Evolutionary conservation across 2,329 filamentous ascomycete species (phyloP).

Genomic region (Xylariaceae sp.): DNA sequence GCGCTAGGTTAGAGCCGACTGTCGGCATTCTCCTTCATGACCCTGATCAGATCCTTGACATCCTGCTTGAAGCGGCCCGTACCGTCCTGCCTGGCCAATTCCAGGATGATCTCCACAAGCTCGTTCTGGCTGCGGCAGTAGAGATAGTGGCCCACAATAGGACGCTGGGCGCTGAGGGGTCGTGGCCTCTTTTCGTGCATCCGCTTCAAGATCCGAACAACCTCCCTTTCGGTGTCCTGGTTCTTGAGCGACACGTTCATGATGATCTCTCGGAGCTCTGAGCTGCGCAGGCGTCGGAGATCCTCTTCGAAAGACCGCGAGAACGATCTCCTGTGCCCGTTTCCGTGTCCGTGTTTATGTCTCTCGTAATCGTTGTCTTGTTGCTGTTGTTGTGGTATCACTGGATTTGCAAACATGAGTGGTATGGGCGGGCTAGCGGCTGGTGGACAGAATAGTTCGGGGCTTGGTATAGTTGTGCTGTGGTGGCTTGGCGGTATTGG

Average conservation of each 20-base stretch:
- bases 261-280: slow-evolving; percentile 16
- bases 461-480: too few species aligned
- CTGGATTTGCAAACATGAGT: not conserved
- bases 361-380: too few species aligned
- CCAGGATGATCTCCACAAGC: slow-evolving; percentile 16
- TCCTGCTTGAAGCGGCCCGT: slow-evolving; percentile 9
- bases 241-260: slow-evolving; percentile 15
- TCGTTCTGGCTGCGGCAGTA: slow-evolving; percentile 16
- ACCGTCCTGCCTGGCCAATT: slow-evolving; percentile 8
- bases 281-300: slow-evolving; percentile 2
- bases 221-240: slow-evolving; percentile 11
- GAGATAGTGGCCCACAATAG: slow-evolving; percentile 13
- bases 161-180: slow-evolving; percentile 3
- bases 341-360: too few species aligned
- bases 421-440: not conserved
- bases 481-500: too few species aligned
- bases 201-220: slow-evolving; percentile 11
- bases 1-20: too few species aligned
- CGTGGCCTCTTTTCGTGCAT: slow-evolving; percentile 12
- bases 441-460: not conserved
- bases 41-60: slow-evolving; percentile 10
- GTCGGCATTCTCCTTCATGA: slow-evolving; percentile 15
- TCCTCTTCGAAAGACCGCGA: slow-evolving; percentile 6
- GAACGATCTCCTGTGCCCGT: too few species aligned
- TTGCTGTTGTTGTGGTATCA: too few species aligned